Evolutionary conservation across 768 basidiomycete genomes (phyloP).

Genomic region (Tylopilus rubrobrunneus): DNA sequence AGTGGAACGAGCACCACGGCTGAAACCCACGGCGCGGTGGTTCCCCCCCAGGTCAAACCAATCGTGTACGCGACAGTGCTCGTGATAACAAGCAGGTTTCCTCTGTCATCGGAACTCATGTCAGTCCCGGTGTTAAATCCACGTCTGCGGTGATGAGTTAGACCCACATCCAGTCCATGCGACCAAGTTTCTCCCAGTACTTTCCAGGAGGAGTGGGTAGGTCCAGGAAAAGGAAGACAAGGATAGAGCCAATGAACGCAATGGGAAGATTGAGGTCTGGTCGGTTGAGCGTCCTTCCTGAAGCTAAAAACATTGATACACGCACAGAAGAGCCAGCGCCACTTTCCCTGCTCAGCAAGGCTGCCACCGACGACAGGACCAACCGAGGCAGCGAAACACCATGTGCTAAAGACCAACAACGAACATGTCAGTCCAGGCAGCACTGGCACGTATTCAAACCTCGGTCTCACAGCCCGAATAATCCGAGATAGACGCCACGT

Average conservation of each 20-base stretch:
- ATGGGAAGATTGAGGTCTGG: conserved; percentile 40
- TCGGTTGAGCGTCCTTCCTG: neutral
- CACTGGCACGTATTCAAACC: neutral
- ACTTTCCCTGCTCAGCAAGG: conserved; percentile 30
- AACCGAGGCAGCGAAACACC: conserved; percentile 31
- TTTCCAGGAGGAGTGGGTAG: conserved; percentile 34
- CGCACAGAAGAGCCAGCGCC: conserved; percentile 45
- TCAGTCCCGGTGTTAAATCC: neutral
- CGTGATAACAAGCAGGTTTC: conserved; percentile 32
- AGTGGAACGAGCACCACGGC: conserved; percentile 40
- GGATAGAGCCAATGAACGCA: conserved; percentile 21
- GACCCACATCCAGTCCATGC: conserved; percentile 39
- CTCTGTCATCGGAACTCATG: conserved; percentile 21
- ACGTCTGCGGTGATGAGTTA: neutral
- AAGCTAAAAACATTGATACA: neutral
- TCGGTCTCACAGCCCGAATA: conserved; percentile 19
- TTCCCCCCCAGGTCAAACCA: conserved; percentile 42
- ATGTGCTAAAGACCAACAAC: conserved; percentile 17
- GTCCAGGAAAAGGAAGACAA: conserved; percentile 26
- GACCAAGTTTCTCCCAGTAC: conserved; percentile 28
- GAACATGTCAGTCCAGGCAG: neutral
- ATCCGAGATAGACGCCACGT: conserved; percentile 34
- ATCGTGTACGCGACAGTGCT: conserved; percentile 28
- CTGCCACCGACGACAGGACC: conserved; percentile 36
- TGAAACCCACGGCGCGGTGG: conserved; percentile 39